Evolutionary conservation across 148 eudicot genomes (phyloP).

Genomic region (Persicaria tinctoria): DNA sequence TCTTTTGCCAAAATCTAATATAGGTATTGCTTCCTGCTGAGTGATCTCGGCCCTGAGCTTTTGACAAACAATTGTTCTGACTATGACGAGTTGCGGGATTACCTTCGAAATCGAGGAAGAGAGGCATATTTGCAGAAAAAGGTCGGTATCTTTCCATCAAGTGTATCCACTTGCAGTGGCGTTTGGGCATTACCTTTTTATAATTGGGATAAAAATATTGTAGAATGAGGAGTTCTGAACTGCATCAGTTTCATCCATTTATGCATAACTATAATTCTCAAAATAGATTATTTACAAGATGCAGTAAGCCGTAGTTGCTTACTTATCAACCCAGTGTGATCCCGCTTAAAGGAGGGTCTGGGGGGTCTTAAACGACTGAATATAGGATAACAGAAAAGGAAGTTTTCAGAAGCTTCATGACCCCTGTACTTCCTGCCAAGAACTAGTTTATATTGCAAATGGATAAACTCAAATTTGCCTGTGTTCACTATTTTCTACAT

Average conservation of each 20-base stretch:
- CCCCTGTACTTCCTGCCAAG: no score
- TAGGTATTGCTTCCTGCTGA: conserved; percentile 91
- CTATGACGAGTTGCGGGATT: conserved; percentile 65
- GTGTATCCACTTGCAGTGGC: neutral
- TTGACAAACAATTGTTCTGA: conserved; percentile 49
- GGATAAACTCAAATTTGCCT: neutral
- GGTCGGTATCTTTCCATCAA: conserved; percentile 32
- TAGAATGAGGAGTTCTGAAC: no score
- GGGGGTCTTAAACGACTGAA: no score
- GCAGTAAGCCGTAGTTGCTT: no score
- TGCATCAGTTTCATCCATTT: neutral
- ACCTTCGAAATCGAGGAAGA: conserved; percentile 75
- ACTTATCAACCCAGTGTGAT: no score
- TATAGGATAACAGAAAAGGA: no score
- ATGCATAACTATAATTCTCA: neutral
- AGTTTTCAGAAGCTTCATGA: no score
- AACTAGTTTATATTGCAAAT: no score
- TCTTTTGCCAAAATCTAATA: conserved; percentile 11
- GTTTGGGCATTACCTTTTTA: neutral
- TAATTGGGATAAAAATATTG: no score
- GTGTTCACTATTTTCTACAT: neutral
- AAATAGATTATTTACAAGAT: no score
- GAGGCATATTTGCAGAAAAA: conserved; percentile 85
- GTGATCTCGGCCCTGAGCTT: conserved; percentile 77
- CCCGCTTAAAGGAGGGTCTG: no score